These are phyloP conservation scores for Abrus precatorius DNA, from an alignment of 306 rosid genomes.

Conservation along the genomic window DNA sequence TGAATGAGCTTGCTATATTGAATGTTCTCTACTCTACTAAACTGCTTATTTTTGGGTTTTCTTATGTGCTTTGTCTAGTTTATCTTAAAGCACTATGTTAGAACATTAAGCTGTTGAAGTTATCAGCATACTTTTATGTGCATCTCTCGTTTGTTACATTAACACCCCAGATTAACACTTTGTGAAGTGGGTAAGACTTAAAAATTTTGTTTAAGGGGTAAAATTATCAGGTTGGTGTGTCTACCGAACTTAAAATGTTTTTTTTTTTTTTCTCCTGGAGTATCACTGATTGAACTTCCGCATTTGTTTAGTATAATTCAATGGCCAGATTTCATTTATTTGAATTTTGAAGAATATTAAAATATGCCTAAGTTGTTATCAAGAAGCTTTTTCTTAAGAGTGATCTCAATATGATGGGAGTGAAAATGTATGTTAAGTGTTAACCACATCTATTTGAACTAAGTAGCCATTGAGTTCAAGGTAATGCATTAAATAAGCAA, in stretches of 20 bases:
- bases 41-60: conserved; percentile 7
- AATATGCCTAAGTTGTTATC: background rate
- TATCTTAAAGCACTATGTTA: background rate
- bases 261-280: background rate
- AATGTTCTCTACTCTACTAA: background rate
- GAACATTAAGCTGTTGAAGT: conserved; percentile 5
- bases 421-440: background rate
- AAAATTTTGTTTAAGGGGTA: background rate
- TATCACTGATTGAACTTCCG: background rate
- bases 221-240: background rate
- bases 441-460: background rate
- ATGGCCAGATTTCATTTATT: background rate
- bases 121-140: background rate
- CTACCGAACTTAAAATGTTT: background rate
- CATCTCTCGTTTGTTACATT: conserved; percentile 7
- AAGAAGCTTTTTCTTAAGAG: background rate
- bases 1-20: conserved; percentile 8
- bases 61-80: background rate
- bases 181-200: background rate
- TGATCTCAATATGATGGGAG: conserved; percentile 5
- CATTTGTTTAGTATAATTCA: background rate
- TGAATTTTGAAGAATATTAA: background rate
- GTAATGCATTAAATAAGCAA: background rate
- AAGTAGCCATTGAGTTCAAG: background rate
- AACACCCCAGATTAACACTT: conserved; percentile 18